Base-by-base conservation (phyloP, 2,329 filamentous ascomycete species). In the Hypoxylon sp. region DNA sequence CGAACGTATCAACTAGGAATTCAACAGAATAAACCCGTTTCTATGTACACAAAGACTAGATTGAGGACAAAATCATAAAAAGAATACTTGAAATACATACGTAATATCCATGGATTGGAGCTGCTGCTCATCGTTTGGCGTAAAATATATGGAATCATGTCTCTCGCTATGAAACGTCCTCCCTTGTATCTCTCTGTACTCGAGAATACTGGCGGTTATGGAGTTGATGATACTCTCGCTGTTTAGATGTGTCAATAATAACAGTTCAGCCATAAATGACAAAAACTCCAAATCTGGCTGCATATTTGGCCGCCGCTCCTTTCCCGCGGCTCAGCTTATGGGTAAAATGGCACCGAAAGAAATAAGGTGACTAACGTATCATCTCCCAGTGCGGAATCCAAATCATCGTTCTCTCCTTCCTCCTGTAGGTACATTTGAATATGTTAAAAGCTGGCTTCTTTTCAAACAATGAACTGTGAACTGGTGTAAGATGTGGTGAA, bases 141-240 rank as follows among this genome's bases (percentile, higher is more conserved):
- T 62, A 34, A 64, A 63, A 48, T 67, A 63, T 17, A 55, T 31
- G 16, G 56, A 57, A 13, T 52, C 57, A 29, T 60, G 57, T 35
- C 41, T 54, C 32, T 63, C 60, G 51, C 60, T 63, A 35, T 68
- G 64, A 31, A 53, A 68, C 11, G 64, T 67, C n/a, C 66, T 62
- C 12, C 66, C 66, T 26, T 65, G 63, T 12, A 67, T 50, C 9
- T 61, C 67, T 13, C 66, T 58, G 42, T 68, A 68, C 31, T 68
- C 60, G 16, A 68, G 23, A 31, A 68, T 66, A 32, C 64, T 66
- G n/a, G 63, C 59, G 4, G 64, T 63, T 13, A 68, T 54, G 17
- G 64, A 67, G 23, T 60, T 57, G 4, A 64, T 62, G 13, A 60
- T 60, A 41, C 64, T 68, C 15, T 52, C 59, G 26, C 60, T 64